Conservation (phyloP, 345 rosid species). For the Melaleuca alternifolia region DNA sequence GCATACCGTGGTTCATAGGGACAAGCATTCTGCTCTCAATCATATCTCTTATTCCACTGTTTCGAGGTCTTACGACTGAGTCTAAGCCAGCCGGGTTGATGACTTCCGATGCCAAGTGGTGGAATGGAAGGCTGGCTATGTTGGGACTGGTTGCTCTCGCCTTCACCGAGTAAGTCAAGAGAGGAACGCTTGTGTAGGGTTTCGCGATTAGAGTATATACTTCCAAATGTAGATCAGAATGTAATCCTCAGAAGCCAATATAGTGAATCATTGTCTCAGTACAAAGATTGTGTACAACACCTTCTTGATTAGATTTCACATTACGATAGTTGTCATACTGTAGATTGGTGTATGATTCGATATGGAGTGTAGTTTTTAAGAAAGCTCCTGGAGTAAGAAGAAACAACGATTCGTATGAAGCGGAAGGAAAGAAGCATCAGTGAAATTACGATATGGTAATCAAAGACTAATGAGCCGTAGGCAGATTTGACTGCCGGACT, state of each 20-base stretch:
- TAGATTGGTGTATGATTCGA: too few relatives aligned
- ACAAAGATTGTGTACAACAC: neutral
- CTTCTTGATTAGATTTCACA: neutral
- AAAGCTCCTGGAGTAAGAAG: too few relatives aligned
- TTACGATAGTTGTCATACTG: neutral
- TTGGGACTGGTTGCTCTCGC: slow-evolving; percentile 72
- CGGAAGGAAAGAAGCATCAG: too few relatives aligned
- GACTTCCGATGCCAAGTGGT: slow-evolving; percentile 77
- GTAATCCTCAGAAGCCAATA: neutral
- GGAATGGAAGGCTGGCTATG: slow-evolving; percentile 88
- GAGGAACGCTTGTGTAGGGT: slow-evolving; percentile 41
- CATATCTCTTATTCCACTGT: slow-evolving; percentile 56
- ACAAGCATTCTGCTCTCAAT: slow-evolving; percentile 42
- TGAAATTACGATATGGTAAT: too few relatives aligned
- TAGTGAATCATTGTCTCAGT: neutral
- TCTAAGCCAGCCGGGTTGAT: slow-evolving; percentile 41
- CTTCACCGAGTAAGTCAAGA: slow-evolving; percentile 58
- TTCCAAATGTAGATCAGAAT: neutral
- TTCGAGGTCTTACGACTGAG: slow-evolving; percentile 46
- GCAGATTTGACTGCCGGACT: too few relatives aligned
- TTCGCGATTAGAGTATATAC: too few relatives aligned
- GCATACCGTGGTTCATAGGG: slow-evolving; percentile 49
- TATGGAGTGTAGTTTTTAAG: too few relatives aligned
- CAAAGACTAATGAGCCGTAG: too few relatives aligned
- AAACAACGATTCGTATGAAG: too few relatives aligned